These are phyloP conservation scores for Neonectria hederae DNA, from an alignment of 2,329 filamentous ascomycete genomes.

Conservation along the genomic window DNA sequence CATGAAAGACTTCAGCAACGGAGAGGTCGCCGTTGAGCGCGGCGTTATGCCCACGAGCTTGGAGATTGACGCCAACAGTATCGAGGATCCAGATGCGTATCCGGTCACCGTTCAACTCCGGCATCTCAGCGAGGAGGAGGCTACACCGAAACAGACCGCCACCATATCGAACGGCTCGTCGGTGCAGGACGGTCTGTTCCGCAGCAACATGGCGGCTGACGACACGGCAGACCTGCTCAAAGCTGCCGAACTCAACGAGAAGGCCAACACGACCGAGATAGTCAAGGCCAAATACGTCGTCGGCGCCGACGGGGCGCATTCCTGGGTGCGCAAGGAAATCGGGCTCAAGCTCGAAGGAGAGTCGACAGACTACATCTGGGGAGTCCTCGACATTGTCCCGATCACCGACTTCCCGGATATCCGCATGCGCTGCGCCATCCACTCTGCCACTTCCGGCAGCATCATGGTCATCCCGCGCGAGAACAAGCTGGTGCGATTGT, in stretches of 20 bases:
- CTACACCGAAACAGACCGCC: constrained; percentile 24
- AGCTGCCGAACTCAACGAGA: constrained; percentile 22
- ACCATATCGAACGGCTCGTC: constrained; percentile 22
- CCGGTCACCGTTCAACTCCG: constrained; percentile 27
- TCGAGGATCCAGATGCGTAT: constrained; percentile 25
- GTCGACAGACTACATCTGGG: constrained; percentile 43
- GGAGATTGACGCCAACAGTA: constrained; percentile 11
- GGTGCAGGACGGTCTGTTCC: constrained; percentile 26
- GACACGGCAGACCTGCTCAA: constrained; percentile 29
- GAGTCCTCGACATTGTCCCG: constrained; percentile 40
- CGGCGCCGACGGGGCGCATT: constrained; percentile 41
- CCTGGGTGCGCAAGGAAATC: constrained; percentile 36
- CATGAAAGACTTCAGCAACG: constrained; percentile 25
- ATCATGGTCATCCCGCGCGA: constrained; percentile 43
- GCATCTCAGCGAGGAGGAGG: constrained; percentile 28
- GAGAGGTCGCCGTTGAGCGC: constrained; percentile 23
- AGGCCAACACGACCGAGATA: constrained; percentile 18
- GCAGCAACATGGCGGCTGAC: constrained; percentile 27
- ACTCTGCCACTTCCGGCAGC: constrained; percentile 33
- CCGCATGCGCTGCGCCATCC: constrained; percentile 43
- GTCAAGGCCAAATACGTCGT: constrained; percentile 31
- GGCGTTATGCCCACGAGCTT: constrained; percentile 24
- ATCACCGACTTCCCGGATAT: constrained; percentile 44
- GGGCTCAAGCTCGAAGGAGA: constrained; percentile 41
- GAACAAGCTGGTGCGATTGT: constrained; percentile 38